Base-by-base conservation (phyloP, 768 basidiomycete genomes). In the Holtermanniella nyarrowii region DNA sequence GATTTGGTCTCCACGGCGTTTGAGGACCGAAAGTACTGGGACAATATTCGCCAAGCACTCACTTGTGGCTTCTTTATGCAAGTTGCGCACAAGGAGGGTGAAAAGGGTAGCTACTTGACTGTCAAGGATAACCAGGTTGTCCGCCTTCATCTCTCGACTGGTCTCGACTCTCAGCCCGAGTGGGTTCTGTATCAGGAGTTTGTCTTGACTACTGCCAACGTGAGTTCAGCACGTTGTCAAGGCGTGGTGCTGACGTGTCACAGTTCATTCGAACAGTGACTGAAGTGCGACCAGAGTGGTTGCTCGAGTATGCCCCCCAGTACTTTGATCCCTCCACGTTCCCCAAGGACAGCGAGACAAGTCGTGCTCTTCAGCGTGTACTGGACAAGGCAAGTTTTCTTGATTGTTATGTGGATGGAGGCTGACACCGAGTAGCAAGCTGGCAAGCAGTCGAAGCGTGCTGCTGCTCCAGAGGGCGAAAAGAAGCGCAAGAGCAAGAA, bases 61-160 rank as follows among this genome's bases (percentile, higher is more conserved):
- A 84, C 86, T 3, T 85, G 84, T 60, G 95, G 91, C 1, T 99
- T 87, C 78, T 99, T 96, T 74, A 96, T 95, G 93, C 93, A 96
- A 68, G 81, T 88, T 12, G 95, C 91, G 5, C 89, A 95, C 71
- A 86, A 87, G 69, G 89, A 91, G 66, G 87, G 88, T 2, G 87
- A 88, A 68, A 90, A 88, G 71, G 70, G 83, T 2, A 79, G 77
- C 49, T 97, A 99, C 66, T 55, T 84, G 56, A 99, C 91, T 0
- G 82, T 95, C 53, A 97, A 96, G 74, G 93, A 99, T 69, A 86
- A 91, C 59, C 91, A 95, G 75, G 86, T 81, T 56, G 86, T 88
- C 4, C 76, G 74, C 1, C 73, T 90, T 16, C 90, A 96, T 67
- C 86, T 90, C 5, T 85, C 84, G 21, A 91, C 87, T 55, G 88